Conservation (phyloP, 345 rosid species). For the Corchorus olitorius region DNA sequence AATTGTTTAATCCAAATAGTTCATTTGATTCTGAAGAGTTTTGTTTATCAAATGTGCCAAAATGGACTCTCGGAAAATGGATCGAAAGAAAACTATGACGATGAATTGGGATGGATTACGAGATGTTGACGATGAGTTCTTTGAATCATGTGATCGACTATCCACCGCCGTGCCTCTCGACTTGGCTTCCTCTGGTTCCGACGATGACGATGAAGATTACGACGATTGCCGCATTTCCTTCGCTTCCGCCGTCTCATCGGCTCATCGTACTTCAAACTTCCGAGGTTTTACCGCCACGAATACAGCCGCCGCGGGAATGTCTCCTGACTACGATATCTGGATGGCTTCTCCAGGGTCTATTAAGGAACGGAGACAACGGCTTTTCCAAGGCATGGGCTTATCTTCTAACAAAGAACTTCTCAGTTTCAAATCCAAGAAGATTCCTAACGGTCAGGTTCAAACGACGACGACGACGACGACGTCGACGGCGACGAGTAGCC, state of each 20-base stretch:
- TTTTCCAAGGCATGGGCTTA: conserved; percentile 81
- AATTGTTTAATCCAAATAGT: too few relatives aligned
- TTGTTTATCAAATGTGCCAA: conserved; percentile 21
- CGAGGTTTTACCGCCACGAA: conserved; percentile 28
- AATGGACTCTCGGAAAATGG: conserved; percentile 41
- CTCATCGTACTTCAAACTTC: conserved; percentile 20
- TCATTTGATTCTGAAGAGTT: background rate
- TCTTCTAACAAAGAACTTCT: conserved; percentile 41
- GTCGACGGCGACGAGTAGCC: background rate
- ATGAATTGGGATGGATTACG: conserved; percentile 78
- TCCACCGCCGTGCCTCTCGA: conserved; percentile 54
- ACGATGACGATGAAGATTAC: conserved; percentile 59
- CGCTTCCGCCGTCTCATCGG: conserved; percentile 50
- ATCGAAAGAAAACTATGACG: conserved; percentile 58
- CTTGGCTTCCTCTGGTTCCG: conserved; percentile 64
- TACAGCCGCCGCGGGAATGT: conserved; percentile 32
- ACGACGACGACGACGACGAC: background rate
- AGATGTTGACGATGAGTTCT: conserved; percentile 67
- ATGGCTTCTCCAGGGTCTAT: conserved; percentile 89
- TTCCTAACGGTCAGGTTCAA: background rate
- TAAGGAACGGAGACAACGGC: conserved; percentile 65
- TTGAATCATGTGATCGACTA: conserved; percentile 57
- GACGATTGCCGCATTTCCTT: conserved; percentile 77
- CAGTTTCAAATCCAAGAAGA: conserved; percentile 29
- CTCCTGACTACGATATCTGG: conserved; percentile 76